Evolutionary conservation across 78 protist genomes (phyloP), one percentile per base, ranked within the genome.

Genomic region (Dictyostelium intermedium): DNA sequence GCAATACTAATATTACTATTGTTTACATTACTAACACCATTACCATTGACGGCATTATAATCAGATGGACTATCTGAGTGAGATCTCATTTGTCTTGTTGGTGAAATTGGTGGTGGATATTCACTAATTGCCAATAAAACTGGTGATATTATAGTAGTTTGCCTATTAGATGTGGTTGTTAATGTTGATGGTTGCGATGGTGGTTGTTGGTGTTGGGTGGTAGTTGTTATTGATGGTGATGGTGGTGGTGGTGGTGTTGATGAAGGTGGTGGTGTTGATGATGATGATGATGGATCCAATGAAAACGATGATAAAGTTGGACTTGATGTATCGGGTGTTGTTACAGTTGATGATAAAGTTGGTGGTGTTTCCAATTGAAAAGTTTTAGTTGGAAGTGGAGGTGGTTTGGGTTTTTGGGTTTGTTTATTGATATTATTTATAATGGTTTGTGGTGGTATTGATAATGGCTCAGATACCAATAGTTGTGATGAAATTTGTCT

Each of bases 51-150:
- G 14, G 23, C 20, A 34, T 72, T 34, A 30, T 37, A 80, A 50
- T 80, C 85, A 7, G 63, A 25, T 83, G 89, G 60, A 18, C 32
- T 23, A 83, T 83, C 89, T 13, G 80, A 66, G 43, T 83, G 89
- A 13, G 89, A 83, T 83, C 89, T 83, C 32, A 27, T 16, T 53
- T 60, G 89, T 83, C 89, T 83, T 7, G 83, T 78, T 43, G 45
- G 39, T 20, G 50, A 41, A 14, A 39, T 37, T 27, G 50, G 82
- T 77, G 41, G 79, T 72, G 45, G 18, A 72, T 32, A 27, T 72
- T 80, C 50, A 66, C 74, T 66, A 66, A 30, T 35, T 80, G 50
- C 30, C 47, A 47, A 16, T 50, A 80, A 20, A 35, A 47, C 43
- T 80, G 41, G 32, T 16, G 50, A 30, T 41, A 41, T 25, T 43